Base-by-base conservation (phyloP, 345 rosid species). In the Aegle marmelos region DNA sequence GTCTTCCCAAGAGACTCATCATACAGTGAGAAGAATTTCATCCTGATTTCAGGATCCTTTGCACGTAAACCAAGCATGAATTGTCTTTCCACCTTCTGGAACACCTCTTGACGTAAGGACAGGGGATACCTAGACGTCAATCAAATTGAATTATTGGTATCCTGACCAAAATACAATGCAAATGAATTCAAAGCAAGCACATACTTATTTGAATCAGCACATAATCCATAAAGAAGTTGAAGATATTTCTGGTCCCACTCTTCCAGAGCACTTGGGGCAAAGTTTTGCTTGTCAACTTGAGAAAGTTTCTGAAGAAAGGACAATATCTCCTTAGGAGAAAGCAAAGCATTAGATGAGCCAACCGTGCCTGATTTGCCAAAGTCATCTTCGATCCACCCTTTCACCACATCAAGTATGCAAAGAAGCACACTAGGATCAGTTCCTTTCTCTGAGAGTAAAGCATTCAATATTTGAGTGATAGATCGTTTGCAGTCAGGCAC, bases 231-330 rank as follows among this genome's bases (percentile, higher is more conserved):
- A 81, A 96, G 94, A 83, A 96, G 94, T 85, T 90, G 91, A 76
- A 94, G 98, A 82, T 96, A 96, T 87, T 92, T 94, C 87, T 85
- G 82, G 79, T 96, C 97, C 99, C 98, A 96, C 84, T 96, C 97
- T 83, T 91, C 97, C 82, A 87, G 67, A 63, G 89, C 90, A 87
- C 82, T 89, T 34, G 90, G 76, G 54, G 86, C 73, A 81, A 94
- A 91, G 82, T 86, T 90, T 79, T 90, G 95, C 86, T 92, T 92
- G 80, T 96, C 99, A 71, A 92, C 94, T 84, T 84, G 98, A 9
- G 98, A 96, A 73, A 96, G 97, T 85, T 89, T 94, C 82, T 82
- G 93, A 81, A 96, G 95, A 73, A 94, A 89, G 71, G 93, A 84
- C 57, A 92, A 90, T 73, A 94, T 87, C 78, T 96, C 99, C 87